Base-by-base conservation (phyloP, 140 eudicot genomes). In the Cichorium intybus region DNA sequence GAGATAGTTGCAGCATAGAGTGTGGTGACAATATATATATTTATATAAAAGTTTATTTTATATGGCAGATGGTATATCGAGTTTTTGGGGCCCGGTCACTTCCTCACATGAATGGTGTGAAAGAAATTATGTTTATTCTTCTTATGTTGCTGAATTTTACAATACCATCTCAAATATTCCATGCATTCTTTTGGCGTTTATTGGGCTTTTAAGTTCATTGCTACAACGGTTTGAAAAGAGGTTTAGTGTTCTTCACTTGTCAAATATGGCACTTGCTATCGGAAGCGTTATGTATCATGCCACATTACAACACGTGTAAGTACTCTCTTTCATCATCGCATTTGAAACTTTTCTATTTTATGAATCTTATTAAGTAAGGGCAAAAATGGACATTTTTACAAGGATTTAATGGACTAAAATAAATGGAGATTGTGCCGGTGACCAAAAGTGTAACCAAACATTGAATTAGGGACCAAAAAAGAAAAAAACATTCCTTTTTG, bases 21-120 rank as follows among this genome's bases (percentile, higher is more conserved):
- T 2, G 45, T 33, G 39, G 66, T 64, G 52, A 55, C 45, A 64
- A 54, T 41, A 54, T 55, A 62, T 54, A 63, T 12, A 4, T 41
- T 14, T 23, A 54, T 41, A 54, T 55, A 62, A 43, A 63, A 41
- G n/a, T 41, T 14, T 23, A 7, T 29, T 72, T 33, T 63, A 53
- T 43, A 84, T 86, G 95, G 83, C 75, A 64, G 87, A 83, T 80
- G 71, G 70, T 64, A 78, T 73, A 60, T 78, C 90, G 43, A 83
- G 90, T 73, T 80, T 86, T 43, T 86, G 95, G 95, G 95, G 95
- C 60, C 89, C 89, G 17, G 89, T 86, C 64, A 86, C 95, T 50
- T 86, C 90, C 29, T 74, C 90, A 31, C 74, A 59, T 22, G 95
- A 86, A 64, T 80, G 95, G 79, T 86, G 95, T 66, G 95, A 86